Conservation (phyloP, 331 rosid species). For the Saraca asoca region DNA sequence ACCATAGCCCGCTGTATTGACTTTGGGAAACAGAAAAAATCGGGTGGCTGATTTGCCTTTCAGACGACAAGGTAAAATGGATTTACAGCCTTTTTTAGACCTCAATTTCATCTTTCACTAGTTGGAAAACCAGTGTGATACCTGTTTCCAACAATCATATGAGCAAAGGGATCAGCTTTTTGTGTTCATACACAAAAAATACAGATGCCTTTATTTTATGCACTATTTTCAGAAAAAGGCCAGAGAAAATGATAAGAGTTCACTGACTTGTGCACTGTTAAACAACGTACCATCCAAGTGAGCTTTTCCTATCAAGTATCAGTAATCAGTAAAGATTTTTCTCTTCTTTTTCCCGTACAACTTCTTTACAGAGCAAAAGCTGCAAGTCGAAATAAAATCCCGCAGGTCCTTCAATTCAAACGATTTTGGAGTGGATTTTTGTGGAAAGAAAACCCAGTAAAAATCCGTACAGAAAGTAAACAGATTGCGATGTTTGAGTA, state of each 20-base stretch:
- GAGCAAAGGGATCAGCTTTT: slow-evolving; percentile 16
- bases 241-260: too few species aligned
- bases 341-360: background rate
- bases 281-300: slow-evolving; percentile 5
- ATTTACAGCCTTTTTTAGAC: slow-evolving; percentile 77
- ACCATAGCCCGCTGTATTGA: slow-evolving; percentile 58
- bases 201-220: too few species aligned
- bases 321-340: background rate
- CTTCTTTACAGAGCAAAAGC: slow-evolving; percentile 20
- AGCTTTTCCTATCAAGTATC: slow-evolving; percentile 19
- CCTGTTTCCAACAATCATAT: slow-evolving; percentile 45
- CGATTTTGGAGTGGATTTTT: slow-evolving; percentile 8
- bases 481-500: background rate
- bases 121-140: slow-evolving; percentile 17
- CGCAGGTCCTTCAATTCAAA: background rate
- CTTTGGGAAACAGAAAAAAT: slow-evolving; percentile 72
- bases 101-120: slow-evolving; percentile 68
- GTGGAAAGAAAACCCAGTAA: slow-evolving; percentile 4
- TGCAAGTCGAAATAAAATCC: slow-evolving; percentile 6
- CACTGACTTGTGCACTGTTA: background rate
- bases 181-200: background rate
- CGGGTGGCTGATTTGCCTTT: slow-evolving; percentile 72
- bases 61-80: slow-evolving; percentile 62
- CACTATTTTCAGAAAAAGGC: too few species aligned
- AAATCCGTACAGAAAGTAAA: background rate